Evolutionary conservation across 805 yeast genomes (phyloP), one percentile per base, ranked within the genome.

Genomic region (Dipodascus geniculatus): DNA sequence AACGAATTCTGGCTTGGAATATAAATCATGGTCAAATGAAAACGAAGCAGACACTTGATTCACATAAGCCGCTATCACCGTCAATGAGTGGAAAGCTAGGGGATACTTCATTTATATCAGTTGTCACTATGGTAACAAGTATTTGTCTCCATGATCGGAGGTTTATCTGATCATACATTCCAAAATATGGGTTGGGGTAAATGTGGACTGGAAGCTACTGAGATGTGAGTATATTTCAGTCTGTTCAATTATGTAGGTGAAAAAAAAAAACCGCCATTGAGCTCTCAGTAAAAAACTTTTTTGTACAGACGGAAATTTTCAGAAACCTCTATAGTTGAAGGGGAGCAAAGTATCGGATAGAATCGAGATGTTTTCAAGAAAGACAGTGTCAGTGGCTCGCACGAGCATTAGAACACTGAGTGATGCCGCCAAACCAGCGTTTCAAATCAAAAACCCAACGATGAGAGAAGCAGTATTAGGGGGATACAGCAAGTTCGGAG

Each of bases 401-500:
- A 6, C 33, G 33, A 11, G 33, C 33, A 17, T 38, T 9, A 38
- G 44, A 38, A n/a, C 14, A 3, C 4, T 38, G 14, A 38, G 44
- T 38, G 20, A 38, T 38, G 44, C 44, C 14, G 44, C 19, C 8
- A 38, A 38, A 38, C 44, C 44, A 9, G 20, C 61, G n/a, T 35
- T 56, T 22, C 44, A 53, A 50, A 61, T 61, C 42, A 31, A 44
- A 17, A 58, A 58, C 47, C 61, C 61, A 1, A 48, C 23, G 2
- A 50, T 54, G 53, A 24, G 58, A 24, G 47, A 53, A 16, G 63
- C 64, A 1, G 58, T 61, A 24, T 50, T 61, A 17, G 52, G 59
- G 17, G 63, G 62, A 3, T 50, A 55, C 22, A 55, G 60, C 59
- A 51, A 48, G 35, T 38, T 38, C 20, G 44, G 44, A 23, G 63